A percentile compares a stretch with the other conserved stretches of the same genome.
These are phyloP conservation scores for Ogataea kodamae DNA, from an alignment of 805 yeast species.

Conservation along the genomic window DNA sequence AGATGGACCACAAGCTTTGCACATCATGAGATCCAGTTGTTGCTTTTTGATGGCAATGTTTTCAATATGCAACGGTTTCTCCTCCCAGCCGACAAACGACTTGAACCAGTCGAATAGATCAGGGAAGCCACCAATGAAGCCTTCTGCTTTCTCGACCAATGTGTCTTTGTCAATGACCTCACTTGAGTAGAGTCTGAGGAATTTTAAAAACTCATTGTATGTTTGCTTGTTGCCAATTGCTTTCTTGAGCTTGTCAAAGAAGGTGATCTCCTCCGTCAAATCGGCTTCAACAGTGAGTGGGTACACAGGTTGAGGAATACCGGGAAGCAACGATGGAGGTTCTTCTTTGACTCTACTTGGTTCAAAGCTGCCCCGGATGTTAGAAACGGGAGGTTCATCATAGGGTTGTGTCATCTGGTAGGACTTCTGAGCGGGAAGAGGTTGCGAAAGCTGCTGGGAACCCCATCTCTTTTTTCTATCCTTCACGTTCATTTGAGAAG, in stretches of 20 bases:
- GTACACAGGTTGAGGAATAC: constrained; percentile 79
- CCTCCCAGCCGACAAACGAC: constrained; percentile 83
- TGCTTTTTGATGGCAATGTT: constrained; percentile 86
- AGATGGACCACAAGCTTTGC: constrained; percentile 94
- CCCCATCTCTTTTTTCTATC: constrained; percentile 30
- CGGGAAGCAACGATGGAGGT: constrained; percentile 73
- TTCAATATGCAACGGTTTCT: constrained; percentile 81
- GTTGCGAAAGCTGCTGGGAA: constrained; percentile 18
- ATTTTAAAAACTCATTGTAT: constrained; percentile 87
- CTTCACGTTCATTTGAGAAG: constrained; percentile 22
- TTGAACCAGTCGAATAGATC: constrained; percentile 91
- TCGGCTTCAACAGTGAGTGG: constrained; percentile 54
- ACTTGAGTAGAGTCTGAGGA: constrained; percentile 82
- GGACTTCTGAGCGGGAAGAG: constrained; percentile 12
- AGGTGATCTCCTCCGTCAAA: constrained; percentile 78
- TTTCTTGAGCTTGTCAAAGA: constrained; percentile 89
- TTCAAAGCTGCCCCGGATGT: constrained; percentile 36
- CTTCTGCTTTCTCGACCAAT: constrained; percentile 78
- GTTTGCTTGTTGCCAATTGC: constrained; percentile 84
- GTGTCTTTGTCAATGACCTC: constrained; percentile 83
- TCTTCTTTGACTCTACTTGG: constrained; percentile 33
- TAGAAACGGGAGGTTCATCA: constrained; percentile 48
- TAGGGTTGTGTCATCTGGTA: constrained; percentile 24
- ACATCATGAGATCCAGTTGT: constrained; percentile 80
- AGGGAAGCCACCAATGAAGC: constrained; percentile 75